A percentile compares a stretch with the other conserved stretches of the same genome.
Evolutionary conservation across 1,284 basidiomycete species (phyloP).

Genomic region (Kwoniella shivajii): DNA sequence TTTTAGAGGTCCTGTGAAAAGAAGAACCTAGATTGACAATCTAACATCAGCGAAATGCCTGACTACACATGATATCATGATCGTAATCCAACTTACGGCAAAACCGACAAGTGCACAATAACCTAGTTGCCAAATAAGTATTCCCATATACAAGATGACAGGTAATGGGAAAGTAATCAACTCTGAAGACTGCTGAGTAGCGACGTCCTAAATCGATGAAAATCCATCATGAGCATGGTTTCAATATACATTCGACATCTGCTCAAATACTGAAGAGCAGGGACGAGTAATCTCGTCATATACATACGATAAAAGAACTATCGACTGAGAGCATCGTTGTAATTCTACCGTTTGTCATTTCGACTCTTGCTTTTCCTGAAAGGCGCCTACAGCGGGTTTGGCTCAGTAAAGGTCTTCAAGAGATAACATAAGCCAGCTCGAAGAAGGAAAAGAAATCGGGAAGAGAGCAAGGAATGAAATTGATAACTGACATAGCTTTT

Average conservation of each 20-base stretch:
- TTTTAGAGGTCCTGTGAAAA: constrained; percentile 3
- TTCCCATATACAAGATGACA: constrained; percentile 65
- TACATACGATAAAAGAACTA: constrained; percentile 60
- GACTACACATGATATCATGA: neutral
- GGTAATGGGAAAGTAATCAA: constrained; percentile 57
- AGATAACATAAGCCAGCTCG: no score
- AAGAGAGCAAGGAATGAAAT: no score
- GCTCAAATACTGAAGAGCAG: constrained; percentile 55
- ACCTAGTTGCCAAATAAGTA: constrained; percentile 62
- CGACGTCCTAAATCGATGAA: constrained; percentile 1
- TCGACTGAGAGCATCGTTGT: constrained; percentile 73
- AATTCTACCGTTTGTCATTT: constrained; percentile 50
- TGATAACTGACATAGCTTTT: constrained; percentile 39
- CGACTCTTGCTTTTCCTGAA: constrained; percentile 21
- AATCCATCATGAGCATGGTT: neutral
- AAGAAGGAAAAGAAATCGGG: no score
- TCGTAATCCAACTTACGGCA: constrained; percentile 6
- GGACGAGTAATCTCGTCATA: no score
- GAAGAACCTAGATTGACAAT: constrained; percentile 3
- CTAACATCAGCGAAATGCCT: neutral
- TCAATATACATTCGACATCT: neutral
- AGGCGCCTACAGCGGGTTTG: constrained; percentile 18
- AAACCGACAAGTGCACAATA: constrained; percentile 37
- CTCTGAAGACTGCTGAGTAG: constrained; percentile 39
- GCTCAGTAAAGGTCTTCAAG: no score